Evolutionary conservation across 164 flowering plant genomes (phyloP).

Genomic region (Vitis rotundifolia): DNA sequence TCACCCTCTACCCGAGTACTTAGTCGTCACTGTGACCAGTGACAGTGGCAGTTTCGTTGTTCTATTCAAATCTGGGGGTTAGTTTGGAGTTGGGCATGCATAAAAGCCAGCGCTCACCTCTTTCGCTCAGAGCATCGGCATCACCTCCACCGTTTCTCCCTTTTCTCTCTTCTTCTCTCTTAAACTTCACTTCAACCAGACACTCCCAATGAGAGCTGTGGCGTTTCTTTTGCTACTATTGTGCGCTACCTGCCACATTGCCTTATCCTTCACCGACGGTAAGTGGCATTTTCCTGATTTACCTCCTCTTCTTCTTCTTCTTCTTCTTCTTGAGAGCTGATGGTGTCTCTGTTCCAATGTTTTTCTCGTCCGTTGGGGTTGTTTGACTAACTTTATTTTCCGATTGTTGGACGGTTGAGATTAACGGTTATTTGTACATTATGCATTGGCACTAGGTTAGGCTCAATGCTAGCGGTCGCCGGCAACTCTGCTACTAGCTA

Average conservation of each 20-base stretch:
- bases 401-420: not conserved
- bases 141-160: not conserved
- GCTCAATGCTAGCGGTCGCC: no score
- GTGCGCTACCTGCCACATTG: constrained; percentile 22
- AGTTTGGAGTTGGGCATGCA: constrained; percentile 12
- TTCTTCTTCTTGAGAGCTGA: no score
- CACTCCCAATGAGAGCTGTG: constrained; percentile 14
- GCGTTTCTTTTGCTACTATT: constrained; percentile 26
- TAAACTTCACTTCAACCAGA: not conserved
- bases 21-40: no score
- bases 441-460: no score
- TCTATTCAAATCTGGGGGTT: constrained; percentile 4
- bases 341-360: not conserved
- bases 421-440: not conserved
- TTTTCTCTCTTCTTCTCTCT: not conserved
- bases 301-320: no score
- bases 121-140: not conserved
- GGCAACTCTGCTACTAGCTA: no score
- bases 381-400: not conserved
- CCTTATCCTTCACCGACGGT: constrained; percentile 33
- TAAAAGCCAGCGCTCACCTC: constrained; percentile 17
- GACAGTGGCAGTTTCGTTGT: not conserved
- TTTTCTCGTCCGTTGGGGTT: no score
- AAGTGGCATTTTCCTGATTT: not conserved
- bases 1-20: not conserved